Conservation (phyloP, 1,284 basidiomycete species). For the Ustilago hordei region DNA sequence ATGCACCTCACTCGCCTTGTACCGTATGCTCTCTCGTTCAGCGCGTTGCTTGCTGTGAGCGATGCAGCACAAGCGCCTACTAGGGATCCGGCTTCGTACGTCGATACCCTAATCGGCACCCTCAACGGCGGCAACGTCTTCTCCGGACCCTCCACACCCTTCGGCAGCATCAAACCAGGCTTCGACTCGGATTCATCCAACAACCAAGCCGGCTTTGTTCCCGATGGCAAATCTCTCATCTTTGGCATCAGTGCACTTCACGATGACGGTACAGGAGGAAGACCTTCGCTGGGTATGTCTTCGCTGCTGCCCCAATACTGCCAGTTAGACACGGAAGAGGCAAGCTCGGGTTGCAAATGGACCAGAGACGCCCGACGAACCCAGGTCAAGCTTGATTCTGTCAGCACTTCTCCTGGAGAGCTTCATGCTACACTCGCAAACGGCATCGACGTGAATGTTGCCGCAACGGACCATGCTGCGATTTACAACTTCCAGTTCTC, state of each 20-base stretch:
- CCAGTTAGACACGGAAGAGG: conserved; percentile 24
- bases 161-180: conserved; percentile 44
- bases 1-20: not conserved
- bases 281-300: conserved; percentile 31
- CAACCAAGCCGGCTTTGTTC: conserved; percentile 48
- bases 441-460: conserved; percentile 20
- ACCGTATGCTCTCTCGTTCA: not conserved
- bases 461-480: conserved; percentile 33
- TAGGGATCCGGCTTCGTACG: conserved; percentile 28
- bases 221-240: conserved; percentile 22
- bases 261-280: conserved; percentile 45
- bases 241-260: conserved; percentile 41
- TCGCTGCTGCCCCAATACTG: conserved; percentile 46
- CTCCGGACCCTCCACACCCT: conserved; percentile 32
- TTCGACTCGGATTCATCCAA: conserved; percentile 22
- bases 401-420: conserved; percentile 18
- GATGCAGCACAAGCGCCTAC: not conserved
- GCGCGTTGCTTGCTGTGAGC: not conserved
- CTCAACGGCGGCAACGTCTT: conserved; percentile 47
- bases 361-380: conserved; percentile 7
- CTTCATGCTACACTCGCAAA: conserved; percentile 15
- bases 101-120: conserved; percentile 40
- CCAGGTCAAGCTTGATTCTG: not conserved
- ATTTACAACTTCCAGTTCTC: conserved; percentile 38
- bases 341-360: conserved; percentile 33